Base-by-base conservation (phyloP, 139 green algal genomes). In the Spirogloea muscicola region DNA sequence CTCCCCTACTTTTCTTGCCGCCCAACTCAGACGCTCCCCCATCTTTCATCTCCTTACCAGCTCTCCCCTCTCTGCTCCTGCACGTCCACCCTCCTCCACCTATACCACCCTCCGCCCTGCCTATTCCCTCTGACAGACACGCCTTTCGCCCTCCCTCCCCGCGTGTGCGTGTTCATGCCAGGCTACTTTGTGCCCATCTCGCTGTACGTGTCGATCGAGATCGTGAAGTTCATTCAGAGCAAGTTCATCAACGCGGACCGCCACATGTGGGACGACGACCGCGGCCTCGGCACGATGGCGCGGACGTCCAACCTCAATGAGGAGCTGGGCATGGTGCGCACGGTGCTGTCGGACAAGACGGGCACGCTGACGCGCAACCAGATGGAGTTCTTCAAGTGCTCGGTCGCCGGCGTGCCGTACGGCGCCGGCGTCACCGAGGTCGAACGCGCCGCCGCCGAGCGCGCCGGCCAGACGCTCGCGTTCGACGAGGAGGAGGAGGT, bases 131-230 rank as follows among this genome's bases (percentile, higher is more conserved):
- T n/a, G n/a, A n/a, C n/a, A n/a, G 46, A 55, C 21, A 55, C 21
- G 46, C 21, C 21, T 55, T 74, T 74, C 6, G 21, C 21, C 46
- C 46, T 55, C 46, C 46, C 80, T 95, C 21, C 21, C 21, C 3
- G 21, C 21, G 57, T 51, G 16, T 72, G 3, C 13, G 13, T 16
- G 13, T 38, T 65, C 16, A 13, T 16, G 13, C 57, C 52, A 80
- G 72, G 87, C 16, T 97, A 98, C 79, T 86, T 98, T 51, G 91
- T 98, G 27, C 94, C 94, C 69, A 98, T 98, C 77, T 96, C 90
- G 1, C 86, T 98, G 55, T 98, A 96, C 63, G 94, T 98, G 40
- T 93, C 91, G 2, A 88, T 98, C 39, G 94, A 98, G 77, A 90
- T 91, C 63, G 51, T 92, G 10, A 92, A 96, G 79, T 77, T 93